These are phyloP conservation scores for Geranium rotundifolium DNA, from an alignment of 345 rosid species.

Conservation along the genomic window DNA sequence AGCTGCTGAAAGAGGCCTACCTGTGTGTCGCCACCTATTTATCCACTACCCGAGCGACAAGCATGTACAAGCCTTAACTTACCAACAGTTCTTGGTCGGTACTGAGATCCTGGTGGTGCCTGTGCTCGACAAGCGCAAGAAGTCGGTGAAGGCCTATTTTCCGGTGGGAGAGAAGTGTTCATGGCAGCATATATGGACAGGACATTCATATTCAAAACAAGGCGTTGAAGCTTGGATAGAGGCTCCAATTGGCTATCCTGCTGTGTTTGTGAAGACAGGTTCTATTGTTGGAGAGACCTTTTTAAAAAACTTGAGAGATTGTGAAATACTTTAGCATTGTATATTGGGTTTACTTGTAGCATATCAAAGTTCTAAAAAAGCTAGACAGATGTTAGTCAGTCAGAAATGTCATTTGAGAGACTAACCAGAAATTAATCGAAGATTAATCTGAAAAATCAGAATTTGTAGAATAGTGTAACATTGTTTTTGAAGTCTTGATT, in stretches of 20 bases:
- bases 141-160: slow-evolving; percentile 44
- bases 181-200: slow-evolving; percentile 62
- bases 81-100: slow-evolving; percentile 61
- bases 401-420: too few relatives aligned
- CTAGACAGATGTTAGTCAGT: too few relatives aligned
- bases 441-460: too few relatives aligned
- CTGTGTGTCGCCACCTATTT: slow-evolving; percentile 63
- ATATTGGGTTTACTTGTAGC: not conserved
- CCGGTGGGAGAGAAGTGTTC: slow-evolving; percentile 34
- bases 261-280: slow-evolving; percentile 50
- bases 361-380: too few relatives aligned
- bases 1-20: slow-evolving; percentile 49
- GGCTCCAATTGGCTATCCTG: slow-evolving; percentile 55
- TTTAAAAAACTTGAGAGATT: slow-evolving; percentile 30
- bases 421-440: too few relatives aligned
- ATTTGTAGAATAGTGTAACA: too few relatives aligned
- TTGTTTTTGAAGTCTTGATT: too few relatives aligned
- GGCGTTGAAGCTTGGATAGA: slow-evolving; percentile 40
- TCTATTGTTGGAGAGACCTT: slow-evolving; percentile 43
- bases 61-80: slow-evolving; percentile 35
- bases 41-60: slow-evolving; percentile 57
- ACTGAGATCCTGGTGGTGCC: slow-evolving; percentile 63
- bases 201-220: slow-evolving; percentile 25
- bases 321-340: slow-evolving; percentile 19
- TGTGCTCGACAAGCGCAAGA: slow-evolving; percentile 46